Evolutionary conservation across 371 early-diverging fungal species (phyloP).

Genomic region (Smittium culicis): DNA sequence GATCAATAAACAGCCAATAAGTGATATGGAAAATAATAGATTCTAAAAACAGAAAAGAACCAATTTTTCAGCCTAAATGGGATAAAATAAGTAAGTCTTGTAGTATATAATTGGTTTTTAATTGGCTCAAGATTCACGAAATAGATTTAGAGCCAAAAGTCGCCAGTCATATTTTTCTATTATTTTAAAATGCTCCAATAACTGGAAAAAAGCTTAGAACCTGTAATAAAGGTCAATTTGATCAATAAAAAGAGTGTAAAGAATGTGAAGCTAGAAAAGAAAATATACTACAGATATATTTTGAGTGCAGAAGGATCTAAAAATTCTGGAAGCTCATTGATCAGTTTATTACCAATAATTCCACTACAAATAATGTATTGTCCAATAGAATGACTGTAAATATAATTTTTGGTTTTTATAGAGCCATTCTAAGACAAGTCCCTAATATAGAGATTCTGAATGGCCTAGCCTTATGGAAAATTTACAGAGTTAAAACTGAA

Average conservation of each 20-base stretch:
- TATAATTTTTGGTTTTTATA: not conserved
- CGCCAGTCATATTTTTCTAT: not conserved
- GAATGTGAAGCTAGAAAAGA: not conserved
- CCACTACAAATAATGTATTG: not conserved
- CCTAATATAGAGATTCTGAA: not conserved
- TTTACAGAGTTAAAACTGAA: too few relatives aligned
- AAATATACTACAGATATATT: not conserved
- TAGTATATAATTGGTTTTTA: not conserved
- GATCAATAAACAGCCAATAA: not conserved
- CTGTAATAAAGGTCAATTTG: not conserved
- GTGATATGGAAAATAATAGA: not conserved
- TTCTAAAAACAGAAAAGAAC: not conserved
- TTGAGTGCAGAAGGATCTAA: not conserved
- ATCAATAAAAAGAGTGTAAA: not conserved
- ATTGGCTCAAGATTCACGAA: slow-evolving; percentile 1
- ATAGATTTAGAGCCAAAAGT: slow-evolving; percentile 8
- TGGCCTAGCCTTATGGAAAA: slow-evolving; percentile 9
- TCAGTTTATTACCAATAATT: not conserved
- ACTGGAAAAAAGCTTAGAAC: not conserved
- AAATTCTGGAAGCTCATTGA: not conserved
- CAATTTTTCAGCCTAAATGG: not conserved
- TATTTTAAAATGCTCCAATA: slow-evolving; percentile 1
- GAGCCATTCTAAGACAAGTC: not conserved
- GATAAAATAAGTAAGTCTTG: not conserved
- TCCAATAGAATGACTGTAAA: not conserved